Percentiles rank a stretch among this genome's conserved stretches.
Conservation (phyloP, 768 basidiomycete species). For the Lentinula boryana region DNA sequence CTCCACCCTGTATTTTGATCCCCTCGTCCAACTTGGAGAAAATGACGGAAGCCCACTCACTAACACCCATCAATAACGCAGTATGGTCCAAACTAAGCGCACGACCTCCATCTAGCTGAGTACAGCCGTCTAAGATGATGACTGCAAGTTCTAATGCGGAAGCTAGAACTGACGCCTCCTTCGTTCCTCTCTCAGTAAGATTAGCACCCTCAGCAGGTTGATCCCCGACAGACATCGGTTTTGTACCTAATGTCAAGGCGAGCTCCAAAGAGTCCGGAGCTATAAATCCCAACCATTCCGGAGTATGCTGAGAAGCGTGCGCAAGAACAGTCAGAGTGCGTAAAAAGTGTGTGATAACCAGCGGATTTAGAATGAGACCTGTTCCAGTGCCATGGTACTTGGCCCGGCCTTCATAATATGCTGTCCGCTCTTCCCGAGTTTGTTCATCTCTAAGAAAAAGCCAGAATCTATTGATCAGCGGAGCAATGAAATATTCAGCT, state of each 20-base stretch:
- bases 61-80: slow-evolving; percentile 57
- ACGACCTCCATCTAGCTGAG: slow-evolving; percentile 74
- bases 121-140: slow-evolving; percentile 65
- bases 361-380: slow-evolving; percentile 74
- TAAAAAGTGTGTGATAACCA: slow-evolving; percentile 72
- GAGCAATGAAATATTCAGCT: slow-evolving; percentile 83
- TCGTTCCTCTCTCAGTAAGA: slow-evolving; percentile 24
- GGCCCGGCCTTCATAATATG: slow-evolving; percentile 43
- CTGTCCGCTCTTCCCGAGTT: slow-evolving; percentile 65
- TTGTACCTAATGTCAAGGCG: slow-evolving; percentile 71
- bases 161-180: slow-evolving; percentile 70
- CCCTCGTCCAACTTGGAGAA: slow-evolving; percentile 66
- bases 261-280: slow-evolving; percentile 82
- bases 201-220: slow-evolving; percentile 26
- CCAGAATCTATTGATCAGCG: slow-evolving; percentile 94
- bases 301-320: slow-evolving; percentile 76
- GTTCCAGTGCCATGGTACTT: slow-evolving; percentile 72
- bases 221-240: slow-evolving; percentile 45
- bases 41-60: slow-evolving; percentile 77
- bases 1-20: slow-evolving; percentile 50
- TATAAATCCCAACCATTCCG: slow-evolving; percentile 75
- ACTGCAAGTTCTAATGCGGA: slow-evolving; percentile 75
- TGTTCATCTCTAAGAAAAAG: slow-evolving; percentile 84
- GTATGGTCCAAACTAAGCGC: slow-evolving; percentile 73
- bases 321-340: slow-evolving; percentile 73